These are phyloP conservation scores for Blepharisma stoltei DNA, from an alignment of 73 alveolate species.

Conservation along the genomic window DNA sequence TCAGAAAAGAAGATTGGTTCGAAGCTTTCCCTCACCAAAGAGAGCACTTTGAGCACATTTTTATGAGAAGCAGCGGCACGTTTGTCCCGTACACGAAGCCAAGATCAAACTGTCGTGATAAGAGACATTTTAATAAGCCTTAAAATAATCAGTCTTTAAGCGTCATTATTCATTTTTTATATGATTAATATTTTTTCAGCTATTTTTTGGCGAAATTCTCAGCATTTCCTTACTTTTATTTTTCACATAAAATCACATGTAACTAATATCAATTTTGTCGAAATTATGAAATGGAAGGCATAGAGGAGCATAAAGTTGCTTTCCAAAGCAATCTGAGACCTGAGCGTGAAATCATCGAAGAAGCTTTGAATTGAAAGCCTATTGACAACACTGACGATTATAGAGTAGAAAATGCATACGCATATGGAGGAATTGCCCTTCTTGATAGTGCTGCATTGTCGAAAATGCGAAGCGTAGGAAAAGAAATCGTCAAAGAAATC, in stretches of 20 bases:
- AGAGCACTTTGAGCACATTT: constrained; percentile 8
- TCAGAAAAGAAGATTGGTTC: constrained; percentile 1
- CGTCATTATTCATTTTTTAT: too few species aligned
- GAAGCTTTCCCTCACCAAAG: constrained; percentile 24
- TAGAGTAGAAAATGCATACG: constrained; percentile 58
- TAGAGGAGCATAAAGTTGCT: too few species aligned
- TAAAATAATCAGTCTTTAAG: too few species aligned
- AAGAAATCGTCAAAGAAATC: constrained; percentile 57
- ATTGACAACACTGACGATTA: constrained; percentile 47
- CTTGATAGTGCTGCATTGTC: constrained; percentile 43
- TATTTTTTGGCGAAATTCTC: too few species aligned
- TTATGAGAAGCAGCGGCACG: not conserved
- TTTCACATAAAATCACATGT: too few species aligned
- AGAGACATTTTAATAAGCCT: not conserved
- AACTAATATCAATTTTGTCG: too few species aligned
- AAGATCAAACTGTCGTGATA: not conserved
- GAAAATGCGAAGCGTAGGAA: constrained; percentile 60
- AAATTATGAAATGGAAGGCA: too few species aligned
- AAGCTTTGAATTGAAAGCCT: not conserved
- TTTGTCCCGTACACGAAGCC: constrained; percentile 25
- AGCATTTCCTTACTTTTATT: too few species aligned
- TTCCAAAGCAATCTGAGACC: too few species aligned
- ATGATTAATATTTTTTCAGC: too few species aligned
- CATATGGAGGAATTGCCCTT: constrained; percentile 62
- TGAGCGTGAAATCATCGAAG: not conserved